These are phyloP conservation scores for Brassica incana DNA, from an alignment of 345 rosid species.

Conservation along the genomic window DNA sequence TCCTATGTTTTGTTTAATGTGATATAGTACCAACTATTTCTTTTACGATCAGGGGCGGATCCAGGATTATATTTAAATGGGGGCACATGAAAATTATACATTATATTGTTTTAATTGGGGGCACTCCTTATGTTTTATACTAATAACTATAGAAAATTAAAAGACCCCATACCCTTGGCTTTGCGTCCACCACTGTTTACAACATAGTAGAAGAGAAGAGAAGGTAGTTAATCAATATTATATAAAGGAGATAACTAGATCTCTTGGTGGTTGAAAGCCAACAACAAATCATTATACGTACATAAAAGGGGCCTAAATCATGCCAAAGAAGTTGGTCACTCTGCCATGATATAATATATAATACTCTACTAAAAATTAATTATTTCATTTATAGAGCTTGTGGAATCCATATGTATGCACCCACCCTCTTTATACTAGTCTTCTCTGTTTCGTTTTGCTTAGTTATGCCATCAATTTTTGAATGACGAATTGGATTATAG, in stretches of 20 bases:
- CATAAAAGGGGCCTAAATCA: slow-evolving; percentile 17
- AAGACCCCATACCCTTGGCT: no score
- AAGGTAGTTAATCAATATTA: neutral
- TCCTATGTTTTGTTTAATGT: neutral
- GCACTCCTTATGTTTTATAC: no score
- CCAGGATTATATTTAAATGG: no score
- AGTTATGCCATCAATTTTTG: neutral
- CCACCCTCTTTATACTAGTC: neutral
- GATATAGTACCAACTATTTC: neutral
- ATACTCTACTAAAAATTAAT: slow-evolving; percentile 1
- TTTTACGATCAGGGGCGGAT: neutral
- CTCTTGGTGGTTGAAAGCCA: neutral
- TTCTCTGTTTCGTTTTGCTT: neutral
- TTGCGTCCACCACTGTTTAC: no score
- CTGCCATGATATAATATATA: neutral
- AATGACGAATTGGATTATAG: neutral
- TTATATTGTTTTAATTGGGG: no score
- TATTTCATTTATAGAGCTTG: neutral
- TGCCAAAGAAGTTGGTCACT: slow-evolving; percentile 25
- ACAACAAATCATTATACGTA: slow-evolving; percentile 3
- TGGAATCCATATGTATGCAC: neutral
- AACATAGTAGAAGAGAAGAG: neutral
- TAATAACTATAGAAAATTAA: no score
- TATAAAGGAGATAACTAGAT: neutral
- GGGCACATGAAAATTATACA: no score